Base-by-base conservation (phyloP, 768 basidiomycete genomes). In the Tylopilus plumbeoviolaceoides region DNA sequence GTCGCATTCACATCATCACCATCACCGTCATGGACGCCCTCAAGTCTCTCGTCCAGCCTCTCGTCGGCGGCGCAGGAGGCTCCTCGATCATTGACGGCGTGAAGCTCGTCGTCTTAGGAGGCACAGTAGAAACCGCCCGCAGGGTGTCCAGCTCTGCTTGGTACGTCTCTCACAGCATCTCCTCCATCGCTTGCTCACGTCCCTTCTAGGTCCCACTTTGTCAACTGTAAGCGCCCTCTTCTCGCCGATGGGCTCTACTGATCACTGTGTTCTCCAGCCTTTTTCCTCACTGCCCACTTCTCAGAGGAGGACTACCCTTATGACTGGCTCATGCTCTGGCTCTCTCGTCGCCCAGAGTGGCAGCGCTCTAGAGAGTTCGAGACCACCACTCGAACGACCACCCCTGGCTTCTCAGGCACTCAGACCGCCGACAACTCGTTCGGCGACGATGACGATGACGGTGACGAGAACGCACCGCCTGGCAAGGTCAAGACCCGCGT, bases 271-370 rank as follows among this genome's bases (percentile, higher is more conserved):
- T 42, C 3, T 12, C 12, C 66, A 87, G 85, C 86, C 0, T 88
- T 88, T 78, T 92, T 91, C 82, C 81, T 92, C 47, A 92, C 90
- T 15, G 90, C 90, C 9, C 87, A 91, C 70, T 92, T 92, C 74
- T 87, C 83, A 58, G 90, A 92, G 72, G 90, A 92, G 69, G 90
- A 92, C 65, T 88, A 88, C 58, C 90, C 89, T 4, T 92, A 91
- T 60, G 89, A 92, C 71, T 92, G 89, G 89, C 78, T 92, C 48
- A 91, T 91, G 87, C 78, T 91, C 30, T 92, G 89, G 89, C 81
- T 92, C 45, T 88, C 88, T 40, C 84, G 88, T 47, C 79, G 87
- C 74, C 78, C 89, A 39, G 89, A 91, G 69, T 91, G 89, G 89
- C 89, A 91, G 63, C 85, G 89, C 36, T 90, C 89, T 8, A 82